A percentile compares a stretch with the other conserved stretches of the same genome.
Conservation (phyloP, 2,329 filamentous ascomycete species). For the Penicillium hesseltinei region DNA sequence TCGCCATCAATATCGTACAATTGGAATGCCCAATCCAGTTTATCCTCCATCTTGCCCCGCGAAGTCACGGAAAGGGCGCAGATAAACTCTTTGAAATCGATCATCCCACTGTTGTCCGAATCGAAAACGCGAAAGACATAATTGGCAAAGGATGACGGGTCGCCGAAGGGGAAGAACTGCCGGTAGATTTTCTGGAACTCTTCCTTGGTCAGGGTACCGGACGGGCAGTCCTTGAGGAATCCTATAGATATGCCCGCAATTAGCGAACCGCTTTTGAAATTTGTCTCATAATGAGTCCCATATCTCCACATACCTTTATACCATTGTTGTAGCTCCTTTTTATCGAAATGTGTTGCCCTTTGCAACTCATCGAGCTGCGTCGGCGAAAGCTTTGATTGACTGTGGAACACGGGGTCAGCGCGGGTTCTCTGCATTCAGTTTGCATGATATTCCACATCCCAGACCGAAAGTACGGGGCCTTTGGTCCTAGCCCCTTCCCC, state of each 20-base stretch:
- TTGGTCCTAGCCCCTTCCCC: not conserved
- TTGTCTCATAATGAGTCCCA: too few species aligned
- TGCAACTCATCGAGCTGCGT: conserved; percentile 94
- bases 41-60: conserved; percentile 98
- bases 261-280: conserved; percentile 7
- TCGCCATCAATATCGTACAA: conserved; percentile 99
- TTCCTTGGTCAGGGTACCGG: conserved; percentile 93
- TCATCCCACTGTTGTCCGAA: conserved; percentile 92
- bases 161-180: conserved; percentile 98
- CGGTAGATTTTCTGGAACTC: conserved; percentile 99
- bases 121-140: conserved; percentile 99
- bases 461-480: not conserved
- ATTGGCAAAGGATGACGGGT: conserved; percentile 95
- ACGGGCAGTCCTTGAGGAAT: conserved; percentile 97
- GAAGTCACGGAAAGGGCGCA: conserved; percentile 96
- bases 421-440: not conserved
- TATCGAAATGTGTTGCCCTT: conserved; percentile 97
- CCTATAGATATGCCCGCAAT: conserved; percentile 59
- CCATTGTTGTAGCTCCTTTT: conserved; percentile 99
- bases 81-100: conserved; percentile 99
- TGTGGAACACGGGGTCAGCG: conserved; percentile 40
- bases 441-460: not conserved
- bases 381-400: conserved; percentile 97
- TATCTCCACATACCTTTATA: conserved; percentile 75
- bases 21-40: conserved; percentile 98